Conservation (phyloP, 306 rosid genomes). For the Castanea crenata region DNA sequence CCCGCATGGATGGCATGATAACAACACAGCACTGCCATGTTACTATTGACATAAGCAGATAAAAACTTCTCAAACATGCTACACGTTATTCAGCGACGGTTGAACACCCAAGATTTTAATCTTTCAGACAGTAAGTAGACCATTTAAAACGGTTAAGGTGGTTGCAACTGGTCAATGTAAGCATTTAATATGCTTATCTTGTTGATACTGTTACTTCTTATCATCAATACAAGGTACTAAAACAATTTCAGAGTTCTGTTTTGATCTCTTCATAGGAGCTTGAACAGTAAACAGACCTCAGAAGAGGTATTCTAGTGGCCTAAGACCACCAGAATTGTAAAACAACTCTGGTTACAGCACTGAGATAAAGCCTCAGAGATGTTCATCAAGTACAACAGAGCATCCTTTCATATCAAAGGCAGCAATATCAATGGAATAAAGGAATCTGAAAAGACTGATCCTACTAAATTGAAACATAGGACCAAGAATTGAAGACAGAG, state of each 20-base stretch:
- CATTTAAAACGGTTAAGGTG: neutral
- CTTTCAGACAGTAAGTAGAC: neutral
- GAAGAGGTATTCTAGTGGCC: neutral
- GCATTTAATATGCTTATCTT: neutral
- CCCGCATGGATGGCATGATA: neutral
- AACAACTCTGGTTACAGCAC: neutral
- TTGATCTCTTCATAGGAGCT: neutral
- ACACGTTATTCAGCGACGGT: neutral
- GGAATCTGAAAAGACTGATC: neutral
- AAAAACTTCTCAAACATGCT: neutral
- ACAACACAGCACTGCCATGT: neutral
- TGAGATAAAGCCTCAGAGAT: neutral
- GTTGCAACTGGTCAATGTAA: neutral
- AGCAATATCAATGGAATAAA: neutral
- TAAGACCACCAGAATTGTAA: neutral
- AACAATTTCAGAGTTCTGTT: neutral
- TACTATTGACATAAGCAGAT: constrained; percentile 1
- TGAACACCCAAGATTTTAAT: neutral
- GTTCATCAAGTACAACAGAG: neutral
- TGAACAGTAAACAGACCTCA: neutral
- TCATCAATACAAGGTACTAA: neutral
- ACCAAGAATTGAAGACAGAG: neutral
- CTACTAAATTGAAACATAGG: neutral
- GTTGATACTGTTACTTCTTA: neutral
- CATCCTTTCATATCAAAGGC: neutral